These are phyloP conservation scores for Sclerotinia subarctica DNA, from an alignment of 2,329 filamentous ascomycete species.

Conservation along the genomic window DNA sequence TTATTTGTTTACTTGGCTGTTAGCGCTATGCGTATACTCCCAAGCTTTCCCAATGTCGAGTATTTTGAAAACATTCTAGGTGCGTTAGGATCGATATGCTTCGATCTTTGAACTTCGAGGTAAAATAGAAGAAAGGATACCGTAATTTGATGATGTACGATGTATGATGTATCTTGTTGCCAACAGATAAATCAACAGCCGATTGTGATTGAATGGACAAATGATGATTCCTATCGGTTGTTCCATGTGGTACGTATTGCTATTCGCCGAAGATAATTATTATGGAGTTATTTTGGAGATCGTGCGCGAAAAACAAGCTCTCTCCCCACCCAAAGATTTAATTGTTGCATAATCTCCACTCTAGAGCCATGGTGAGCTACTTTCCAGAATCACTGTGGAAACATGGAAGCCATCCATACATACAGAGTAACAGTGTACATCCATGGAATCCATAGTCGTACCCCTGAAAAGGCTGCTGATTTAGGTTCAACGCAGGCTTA, in stretches of 20 bases:
- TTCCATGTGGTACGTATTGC: not conserved
- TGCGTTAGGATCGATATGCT: not conserved
- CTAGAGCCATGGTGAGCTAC: constrained; percentile 1
- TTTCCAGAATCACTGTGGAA: constrained; percentile 13
- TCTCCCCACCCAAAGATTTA: not conserved
- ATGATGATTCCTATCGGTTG: not conserved
- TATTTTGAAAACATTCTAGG: not conserved
- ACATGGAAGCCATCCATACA: not conserved
- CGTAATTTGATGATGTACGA: not conserved
- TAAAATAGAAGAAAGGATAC: not conserved
- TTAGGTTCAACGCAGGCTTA: not conserved
- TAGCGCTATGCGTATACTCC: not conserved
- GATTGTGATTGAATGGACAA: not conserved
- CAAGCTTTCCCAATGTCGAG: not conserved
- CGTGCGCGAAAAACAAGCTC: not conserved
- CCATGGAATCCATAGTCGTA: not conserved
- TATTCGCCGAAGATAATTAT: not conserved
- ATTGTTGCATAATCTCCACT: constrained; percentile 8
- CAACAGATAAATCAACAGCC: not conserved
- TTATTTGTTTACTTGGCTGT: constrained; percentile 6
- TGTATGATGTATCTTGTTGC: not conserved
- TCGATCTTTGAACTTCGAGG: not conserved
- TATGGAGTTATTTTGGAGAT: not conserved
- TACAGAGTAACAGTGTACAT: not conserved
- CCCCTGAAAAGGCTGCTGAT: not conserved